Percentiles rank a stretch among this genome's conserved stretches.
Conservation (phyloP, 2,329 filamentous ascomycete species). For the Cytospora piceicola region DNA sequence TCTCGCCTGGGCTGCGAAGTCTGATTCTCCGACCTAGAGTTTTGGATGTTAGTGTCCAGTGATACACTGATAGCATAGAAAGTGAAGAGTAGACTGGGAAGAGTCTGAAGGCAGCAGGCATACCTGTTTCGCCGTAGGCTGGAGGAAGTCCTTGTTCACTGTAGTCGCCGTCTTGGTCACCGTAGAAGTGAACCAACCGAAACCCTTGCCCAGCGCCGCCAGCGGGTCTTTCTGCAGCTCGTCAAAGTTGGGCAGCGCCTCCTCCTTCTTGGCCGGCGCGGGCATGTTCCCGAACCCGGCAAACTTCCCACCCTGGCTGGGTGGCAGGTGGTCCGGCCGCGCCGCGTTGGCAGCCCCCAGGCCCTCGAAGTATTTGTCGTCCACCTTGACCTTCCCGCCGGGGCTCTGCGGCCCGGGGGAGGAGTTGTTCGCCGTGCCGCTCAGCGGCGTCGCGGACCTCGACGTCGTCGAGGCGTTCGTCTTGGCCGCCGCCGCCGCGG, state of each 20-base stretch:
- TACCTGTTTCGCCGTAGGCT: constrained; percentile 89
- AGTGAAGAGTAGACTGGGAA: not conserved
- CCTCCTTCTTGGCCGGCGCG: constrained; percentile 49
- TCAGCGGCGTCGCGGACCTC: constrained; percentile 38
- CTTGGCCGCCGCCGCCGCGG: constrained; percentile 36
- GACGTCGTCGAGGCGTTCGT: constrained; percentile 22
- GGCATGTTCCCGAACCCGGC: constrained; percentile 84
- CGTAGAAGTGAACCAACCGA: constrained; percentile 89
- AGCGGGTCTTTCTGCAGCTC: constrained; percentile 92
- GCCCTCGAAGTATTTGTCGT: constrained; percentile 89
- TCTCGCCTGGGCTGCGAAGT: constrained; percentile 71
- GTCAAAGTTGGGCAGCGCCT: constrained; percentile 68
- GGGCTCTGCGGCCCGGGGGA: constrained; percentile 46
- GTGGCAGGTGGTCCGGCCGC: constrained; percentile 74
- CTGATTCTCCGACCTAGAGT: constrained; percentile 74
- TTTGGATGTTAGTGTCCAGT: constrained; percentile 8
- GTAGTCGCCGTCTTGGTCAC: constrained; percentile 90
- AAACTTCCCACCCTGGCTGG: constrained; percentile 92
- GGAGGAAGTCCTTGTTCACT: constrained; percentile 88
- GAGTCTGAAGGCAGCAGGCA: constrained; percentile 33
- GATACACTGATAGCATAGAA: not conserved
- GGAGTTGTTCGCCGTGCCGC: constrained; percentile 40
- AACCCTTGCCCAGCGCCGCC: constrained; percentile 85
- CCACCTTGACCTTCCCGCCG: constrained; percentile 61
- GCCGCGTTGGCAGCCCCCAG: constrained; percentile 83